These are phyloP conservation scores for Leishmania turanica DNA, from an alignment of 208 protist species.

Conservation along the genomic window DNA sequence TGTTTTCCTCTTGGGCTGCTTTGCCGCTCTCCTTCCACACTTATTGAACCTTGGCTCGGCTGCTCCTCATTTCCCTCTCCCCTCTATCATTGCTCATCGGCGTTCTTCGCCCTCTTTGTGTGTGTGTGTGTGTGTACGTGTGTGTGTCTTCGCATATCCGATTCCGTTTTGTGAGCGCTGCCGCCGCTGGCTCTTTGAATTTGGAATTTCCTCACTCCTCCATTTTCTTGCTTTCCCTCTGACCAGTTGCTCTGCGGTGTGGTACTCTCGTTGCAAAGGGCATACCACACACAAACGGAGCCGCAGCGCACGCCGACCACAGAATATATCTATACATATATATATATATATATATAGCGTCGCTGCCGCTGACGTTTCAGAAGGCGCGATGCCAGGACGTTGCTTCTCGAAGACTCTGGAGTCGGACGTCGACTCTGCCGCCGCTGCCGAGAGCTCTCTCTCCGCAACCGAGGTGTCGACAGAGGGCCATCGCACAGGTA, in stretches of 20 bases:
- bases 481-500: not conserved
- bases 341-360: not conserved
- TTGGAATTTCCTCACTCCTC: not conserved
- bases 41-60: not conserved
- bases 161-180: not conserved
- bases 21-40: not conserved
- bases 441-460: not conserved
- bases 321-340: not conserved
- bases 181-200: not conserved
- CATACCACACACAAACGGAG: not conserved
- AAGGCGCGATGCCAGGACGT: not conserved
- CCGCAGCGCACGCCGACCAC: not conserved
- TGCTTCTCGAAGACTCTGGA: not conserved
- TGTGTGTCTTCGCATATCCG: not conserved
- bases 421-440: constrained; percentile 5
- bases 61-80: not conserved
- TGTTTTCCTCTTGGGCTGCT: not conserved
- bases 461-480: constrained; percentile 4
- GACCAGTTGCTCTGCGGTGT: not conserved
- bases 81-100: not conserved
- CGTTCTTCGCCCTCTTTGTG: not conserved
- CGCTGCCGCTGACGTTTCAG: not conserved
- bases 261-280: not conserved
- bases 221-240: not conserved
- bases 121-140: not conserved